phyloP scores from a whole-genome alignment of 129 eudicot species.

The Lactuca sativa region DNA sequence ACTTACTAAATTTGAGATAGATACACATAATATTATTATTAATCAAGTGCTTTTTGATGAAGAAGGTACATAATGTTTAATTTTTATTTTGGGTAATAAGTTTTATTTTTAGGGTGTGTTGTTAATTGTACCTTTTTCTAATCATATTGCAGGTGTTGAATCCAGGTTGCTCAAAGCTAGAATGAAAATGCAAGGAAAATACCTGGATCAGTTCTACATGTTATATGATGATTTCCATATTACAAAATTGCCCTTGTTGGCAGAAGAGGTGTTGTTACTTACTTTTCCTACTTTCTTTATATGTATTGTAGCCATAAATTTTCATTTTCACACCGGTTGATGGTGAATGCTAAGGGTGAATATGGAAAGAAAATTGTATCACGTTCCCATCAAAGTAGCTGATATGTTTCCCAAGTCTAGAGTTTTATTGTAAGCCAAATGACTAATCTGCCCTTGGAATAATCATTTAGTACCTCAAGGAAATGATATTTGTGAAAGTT shows the following conservation, averaged over 20 bases:
- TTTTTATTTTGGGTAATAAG: background rate
- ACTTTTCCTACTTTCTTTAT: background rate
- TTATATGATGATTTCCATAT: slow-evolving; percentile 89
- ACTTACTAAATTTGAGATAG: slow-evolving; percentile 92
- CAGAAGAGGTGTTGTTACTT: slow-evolving; percentile 79
- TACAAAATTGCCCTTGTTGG: slow-evolving; percentile 81
- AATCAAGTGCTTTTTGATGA: slow-evolving; percentile 96
- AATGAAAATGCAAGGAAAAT: slow-evolving; percentile 95
- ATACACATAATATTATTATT: slow-evolving; percentile 91
- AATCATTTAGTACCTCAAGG: background rate
- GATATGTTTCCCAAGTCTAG: background rate
- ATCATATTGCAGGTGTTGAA: slow-evolving; percentile 50
- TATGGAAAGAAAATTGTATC: background rate
- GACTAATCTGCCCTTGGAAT: slow-evolving; percentile 15
- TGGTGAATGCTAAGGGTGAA: slow-evolving; percentile 16
- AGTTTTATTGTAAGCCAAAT: slow-evolving; percentile 5
- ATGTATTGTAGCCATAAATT: background rate
- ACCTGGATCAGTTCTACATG: slow-evolving; percentile 92
- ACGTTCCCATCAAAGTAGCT: background rate
- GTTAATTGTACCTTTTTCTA: background rate
- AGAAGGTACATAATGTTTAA: slow-evolving; percentile 61
- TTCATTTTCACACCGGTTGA: background rate
- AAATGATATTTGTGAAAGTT: background rate
- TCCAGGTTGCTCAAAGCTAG: slow-evolving; percentile 95
- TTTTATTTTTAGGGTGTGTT: too few relatives aligned